These are phyloP conservation scores for Silene conica DNA, from an alignment of 148 eudicot genomes.

Conservation along the genomic window DNA sequence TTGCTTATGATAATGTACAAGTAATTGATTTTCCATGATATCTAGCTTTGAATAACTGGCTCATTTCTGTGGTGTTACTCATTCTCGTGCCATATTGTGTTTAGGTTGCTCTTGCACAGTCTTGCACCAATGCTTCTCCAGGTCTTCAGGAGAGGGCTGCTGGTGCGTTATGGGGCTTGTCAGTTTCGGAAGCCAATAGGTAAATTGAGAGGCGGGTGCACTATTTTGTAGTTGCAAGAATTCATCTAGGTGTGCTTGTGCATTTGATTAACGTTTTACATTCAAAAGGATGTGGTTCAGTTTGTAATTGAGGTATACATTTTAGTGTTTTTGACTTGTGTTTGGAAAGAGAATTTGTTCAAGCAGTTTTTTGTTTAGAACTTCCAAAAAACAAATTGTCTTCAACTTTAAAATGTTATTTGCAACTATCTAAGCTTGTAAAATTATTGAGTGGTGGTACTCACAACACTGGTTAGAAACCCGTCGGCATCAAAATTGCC, in stretches of 20 bases:
- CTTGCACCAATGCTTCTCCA: constrained; percentile 82
- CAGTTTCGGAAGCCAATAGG: constrained; percentile 96
- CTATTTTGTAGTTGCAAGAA: not conserved
- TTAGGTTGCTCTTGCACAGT: constrained; percentile 90
- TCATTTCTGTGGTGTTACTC: not conserved
- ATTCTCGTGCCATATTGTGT: constrained; percentile 18
- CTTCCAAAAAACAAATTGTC: no score
- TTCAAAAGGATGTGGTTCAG: no score
- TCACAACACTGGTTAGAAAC: not conserved
- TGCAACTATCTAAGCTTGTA: not conserved
- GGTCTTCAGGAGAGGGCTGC: constrained; percentile 99
- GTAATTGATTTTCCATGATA: not conserved
- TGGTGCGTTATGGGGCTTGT: constrained; percentile 97
- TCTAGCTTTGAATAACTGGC: not conserved
- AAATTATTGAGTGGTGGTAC: not conserved
- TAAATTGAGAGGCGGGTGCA: constrained; percentile 17
- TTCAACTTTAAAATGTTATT: no score
- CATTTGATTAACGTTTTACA: not conserved
- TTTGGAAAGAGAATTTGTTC: no score
- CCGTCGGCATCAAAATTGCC: not conserved
- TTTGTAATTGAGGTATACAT: no score
- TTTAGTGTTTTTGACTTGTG: no score
- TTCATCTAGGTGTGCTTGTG: not conserved
- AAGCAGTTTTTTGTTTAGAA: no score
- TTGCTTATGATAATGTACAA: not conserved